Evolutionary conservation across 352 stramenopile species (phyloP), one percentile per base, ranked within the genome.

Genomic region (Globisporangium rhizosaccharum): DNA sequence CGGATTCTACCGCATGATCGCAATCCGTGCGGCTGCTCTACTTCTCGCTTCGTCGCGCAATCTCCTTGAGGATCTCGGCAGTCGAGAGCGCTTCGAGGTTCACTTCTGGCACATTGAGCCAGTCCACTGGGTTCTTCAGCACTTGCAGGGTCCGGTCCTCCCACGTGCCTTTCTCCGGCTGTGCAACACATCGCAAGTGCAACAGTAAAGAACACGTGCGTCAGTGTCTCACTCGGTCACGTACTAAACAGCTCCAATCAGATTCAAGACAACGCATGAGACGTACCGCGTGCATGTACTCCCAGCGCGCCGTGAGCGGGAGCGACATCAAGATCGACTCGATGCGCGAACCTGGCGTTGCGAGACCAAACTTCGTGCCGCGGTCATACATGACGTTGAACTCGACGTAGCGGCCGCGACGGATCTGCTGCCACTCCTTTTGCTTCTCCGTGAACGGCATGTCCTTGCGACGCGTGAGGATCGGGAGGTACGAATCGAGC

Each of bases 311-410:
- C 20, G 92, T 99, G 56, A 99, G 75, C 14, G 97, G 97, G 28
- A 99, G 79, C 67, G 96, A 99, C 96, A 99, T 99, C 36, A 99
- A 82, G 64, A 99, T 99, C 61, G 89, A 98, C 75, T 99, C 97
- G 58, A 98, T 98, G 59, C 97, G 92, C 26, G 94, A 97, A 26
- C 94, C 95, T 0, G 87, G 87, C 12, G 96, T 99, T 56, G 98
- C 94, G 12, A 99, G 79, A 6, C 97, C 97, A 67, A 99, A 99
- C 52, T 99, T 96, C 37, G 97, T 99, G 67, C 97, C 97, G 26
- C 96, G 84, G 75, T 99, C 97, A 72, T 99, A 99, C 66, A 99
- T 98, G 61, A 99, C 85, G 82, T 99, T 99, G 79, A 99, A 99
- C 81, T 99, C 97, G 9, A 98, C 95, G 78, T 99, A 99, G 63